Percentiles rank a stretch among this genome's conserved stretches.
Conservation (phyloP, 2,329 filamentous ascomycete species). For the Elsinoe australis region DNA sequence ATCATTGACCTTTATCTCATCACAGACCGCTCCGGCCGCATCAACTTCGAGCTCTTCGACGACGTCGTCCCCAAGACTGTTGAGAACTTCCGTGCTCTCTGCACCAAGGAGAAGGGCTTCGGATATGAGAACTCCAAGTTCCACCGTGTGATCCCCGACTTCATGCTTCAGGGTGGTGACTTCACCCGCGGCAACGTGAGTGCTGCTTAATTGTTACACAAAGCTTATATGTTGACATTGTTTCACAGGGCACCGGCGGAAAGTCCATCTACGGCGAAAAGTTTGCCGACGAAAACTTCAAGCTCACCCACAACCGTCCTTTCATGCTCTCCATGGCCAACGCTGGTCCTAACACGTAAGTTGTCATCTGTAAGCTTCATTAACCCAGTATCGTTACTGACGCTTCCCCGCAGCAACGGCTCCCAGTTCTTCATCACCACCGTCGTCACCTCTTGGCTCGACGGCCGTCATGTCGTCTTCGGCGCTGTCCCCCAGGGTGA, state of each 20-base stretch:
- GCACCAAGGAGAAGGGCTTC: slow-evolving; percentile 87
- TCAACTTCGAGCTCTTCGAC: slow-evolving; percentile 85
- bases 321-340: slow-evolving; percentile 98
- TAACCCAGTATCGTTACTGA: slow-evolving; percentile 7
- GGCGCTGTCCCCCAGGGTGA: slow-evolving; percentile 58
- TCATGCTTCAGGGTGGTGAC: slow-evolving; percentile 98
- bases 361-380: slow-evolving; percentile 12
- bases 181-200: slow-evolving; percentile 90
- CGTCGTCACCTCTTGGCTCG: slow-evolving; percentile 59
- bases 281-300: slow-evolving; percentile 96
- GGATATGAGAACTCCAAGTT: slow-evolving; percentile 79
- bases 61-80: slow-evolving; percentile 85
- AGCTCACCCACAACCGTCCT: slow-evolving; percentile 80
- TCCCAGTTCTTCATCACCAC: slow-evolving; percentile 69
- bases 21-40: slow-evolving; percentile 63
- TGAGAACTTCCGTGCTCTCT: slow-evolving; percentile 92
- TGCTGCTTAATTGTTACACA: slow-evolving; percentile 20
- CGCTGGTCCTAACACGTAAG: slow-evolving; percentile 86
- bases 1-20: slow-evolving; percentile 23
- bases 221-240: slow-evolving; percentile 15
- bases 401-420: slow-evolving; percentile 48
- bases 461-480: slow-evolving; percentile 79
- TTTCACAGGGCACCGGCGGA: slow-evolving; percentile 73
- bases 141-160: slow-evolving; percentile 96
- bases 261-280: slow-evolving; percentile 97